These are phyloP conservation scores for Pythium vanterpoolii DNA, from an alignment of 352 stramenopile species.

Conservation along the genomic window DNA sequence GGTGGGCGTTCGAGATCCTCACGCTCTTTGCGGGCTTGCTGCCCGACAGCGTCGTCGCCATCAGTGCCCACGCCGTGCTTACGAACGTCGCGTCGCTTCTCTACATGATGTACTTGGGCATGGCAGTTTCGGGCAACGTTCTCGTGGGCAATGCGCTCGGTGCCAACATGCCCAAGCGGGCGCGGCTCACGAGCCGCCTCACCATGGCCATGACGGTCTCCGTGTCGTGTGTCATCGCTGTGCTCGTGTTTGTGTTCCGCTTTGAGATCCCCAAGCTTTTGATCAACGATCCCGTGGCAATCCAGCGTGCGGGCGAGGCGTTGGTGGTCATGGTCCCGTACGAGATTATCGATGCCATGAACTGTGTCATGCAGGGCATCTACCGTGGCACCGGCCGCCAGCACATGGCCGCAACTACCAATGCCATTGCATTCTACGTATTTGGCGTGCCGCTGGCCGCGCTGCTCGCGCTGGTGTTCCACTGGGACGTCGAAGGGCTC, in stretches of 20 bases:
- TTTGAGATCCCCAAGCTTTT: constrained; percentile 45
- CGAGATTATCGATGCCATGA: constrained; percentile 73
- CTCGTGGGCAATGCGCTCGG: constrained; percentile 77
- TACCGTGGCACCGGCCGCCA: constrained; percentile 69
- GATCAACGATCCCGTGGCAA: constrained; percentile 36
- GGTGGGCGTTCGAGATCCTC: constrained; percentile 77
- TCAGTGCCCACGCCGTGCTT: constrained; percentile 75
- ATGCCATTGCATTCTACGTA: constrained; percentile 38
- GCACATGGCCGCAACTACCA: constrained; percentile 62
- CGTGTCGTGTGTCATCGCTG: constrained; percentile 36
- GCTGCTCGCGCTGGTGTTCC: constrained; percentile 51
- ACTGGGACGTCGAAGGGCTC: constrained; percentile 57
- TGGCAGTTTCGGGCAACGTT: constrained; percentile 67
- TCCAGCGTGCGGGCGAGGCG: constrained; percentile 34
- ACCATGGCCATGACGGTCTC: constrained; percentile 38
- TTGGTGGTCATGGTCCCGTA: constrained; percentile 68
- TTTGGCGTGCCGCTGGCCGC: constrained; percentile 55
- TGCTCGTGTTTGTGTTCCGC: constrained; percentile 40
- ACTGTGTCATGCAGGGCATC: constrained; percentile 69
- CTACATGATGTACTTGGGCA: constrained; percentile 74
- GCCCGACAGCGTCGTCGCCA: constrained; percentile 59
- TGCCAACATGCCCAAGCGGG: constrained; percentile 64
- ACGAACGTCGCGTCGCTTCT: constrained; percentile 63
- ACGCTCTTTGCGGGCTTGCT: constrained; percentile 65
- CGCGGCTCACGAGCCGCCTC: constrained; percentile 51